These are phyloP conservation scores for Euphorbia peplus DNA, from an alignment of 345 rosid species.

Conservation along the genomic window DNA sequence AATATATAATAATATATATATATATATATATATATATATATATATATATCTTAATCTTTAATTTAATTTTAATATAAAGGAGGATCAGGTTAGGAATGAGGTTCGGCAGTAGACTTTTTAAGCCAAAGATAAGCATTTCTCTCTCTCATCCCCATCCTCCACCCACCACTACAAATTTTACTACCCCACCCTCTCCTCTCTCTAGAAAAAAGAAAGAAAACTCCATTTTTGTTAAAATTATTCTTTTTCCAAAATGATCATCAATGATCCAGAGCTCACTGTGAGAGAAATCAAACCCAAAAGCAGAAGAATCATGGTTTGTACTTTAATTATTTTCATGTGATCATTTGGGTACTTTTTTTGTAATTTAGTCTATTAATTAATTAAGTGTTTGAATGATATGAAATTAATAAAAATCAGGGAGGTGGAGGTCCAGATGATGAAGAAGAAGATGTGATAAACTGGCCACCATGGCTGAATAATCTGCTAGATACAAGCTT, in stretches of 20 bases:
- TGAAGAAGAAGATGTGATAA: conserved; percentile 5
- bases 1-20: too few species aligned
- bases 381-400: neutral
- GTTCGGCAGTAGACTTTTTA: conserved; percentile 35
- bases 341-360: too few species aligned
- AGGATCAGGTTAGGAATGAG: conserved; percentile 6
- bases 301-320: conserved; percentile 62
- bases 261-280: conserved; percentile 38
- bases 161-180: conserved; percentile 18
- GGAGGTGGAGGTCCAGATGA: conserved; percentile 56
- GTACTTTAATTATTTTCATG: too few species aligned
- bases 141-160: conserved; percentile 10
- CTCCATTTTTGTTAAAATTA: too few species aligned
- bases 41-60: too few species aligned
- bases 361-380: neutral
- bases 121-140: conserved; percentile 27
- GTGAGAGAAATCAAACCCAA: conserved; percentile 45
- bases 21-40: too few species aligned
- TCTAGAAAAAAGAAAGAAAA: too few species aligned
- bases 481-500: conserved; percentile 69
- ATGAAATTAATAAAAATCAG: conserved; percentile 7
- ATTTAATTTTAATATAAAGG: neutral
- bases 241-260: too few species aligned
- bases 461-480: conserved; percentile 80
- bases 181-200: conserved; percentile 16